Evolutionary conservation across 2,329 filamentous ascomycete genomes (phyloP), one percentile per base, ranked within the genome.

Genomic region (Chaetomium olivaceum): DNA sequence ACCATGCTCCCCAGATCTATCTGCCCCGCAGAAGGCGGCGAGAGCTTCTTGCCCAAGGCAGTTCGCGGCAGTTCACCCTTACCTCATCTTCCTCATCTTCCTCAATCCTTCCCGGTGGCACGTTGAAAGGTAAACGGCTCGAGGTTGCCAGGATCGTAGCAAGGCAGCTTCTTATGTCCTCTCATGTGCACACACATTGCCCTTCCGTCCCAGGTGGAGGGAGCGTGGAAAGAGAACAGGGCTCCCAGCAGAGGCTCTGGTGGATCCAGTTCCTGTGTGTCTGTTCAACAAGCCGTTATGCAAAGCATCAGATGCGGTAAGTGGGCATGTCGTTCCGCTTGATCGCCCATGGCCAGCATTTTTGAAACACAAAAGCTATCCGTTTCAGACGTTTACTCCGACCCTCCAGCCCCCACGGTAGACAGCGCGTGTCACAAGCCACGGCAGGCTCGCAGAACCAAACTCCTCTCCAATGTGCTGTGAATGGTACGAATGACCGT

Each of bases 311-410:
- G 39, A 64, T 57, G 58, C 36, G 63, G 63, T 33, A 62, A 9
- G 60, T 55, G 51, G 50, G 25, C 33, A 46, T 54, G 39, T 43
- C 39, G 39, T 61, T 23, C 59, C 29, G 50, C 59, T 55, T 61
- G 59, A 61, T 56, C 23, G 12, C 25, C 51, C 62, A 29, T 50
- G 57, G 54, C 43, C 25, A n/a, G 51, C 50, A 63, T 43, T 51
- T 58, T 61, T 64, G 61, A 67, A 67, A 67, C 65, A 63, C 36
- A 58, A 39, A 52, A 58, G 51, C 46, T 54, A n/a, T 25, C 58
- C 46, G 63, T 62, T 62, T 65, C 59, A 65, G 59, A 61, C 27
- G 46, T 48, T 57, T n/a, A 50, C 57, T n/a, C 21, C 36, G 4
- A 43, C 4, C 39, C 23, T n/a, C 48, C 43, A 31, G 11, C 57